phyloP scores from a whole-genome alignment of 2,329 filamentous ascomycete genomes.

The Epichloe amarillans region DNA sequence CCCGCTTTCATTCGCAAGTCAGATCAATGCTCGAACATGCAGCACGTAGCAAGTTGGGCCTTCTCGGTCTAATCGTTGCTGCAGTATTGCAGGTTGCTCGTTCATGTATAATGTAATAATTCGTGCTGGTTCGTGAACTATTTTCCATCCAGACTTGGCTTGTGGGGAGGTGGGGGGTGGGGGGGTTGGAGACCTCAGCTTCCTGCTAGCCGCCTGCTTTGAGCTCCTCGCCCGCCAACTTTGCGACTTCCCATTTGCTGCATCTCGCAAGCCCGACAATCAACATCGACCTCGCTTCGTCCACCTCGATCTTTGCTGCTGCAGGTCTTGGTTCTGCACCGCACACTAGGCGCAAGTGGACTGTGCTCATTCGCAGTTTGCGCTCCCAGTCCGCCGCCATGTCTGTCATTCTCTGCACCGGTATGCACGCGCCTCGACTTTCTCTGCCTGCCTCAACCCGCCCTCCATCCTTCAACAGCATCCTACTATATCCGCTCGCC shows the following conservation, averaged over 20 bases:
- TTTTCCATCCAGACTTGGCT: no score
- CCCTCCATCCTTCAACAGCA: neutral
- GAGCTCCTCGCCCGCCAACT: neutral
- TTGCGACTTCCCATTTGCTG: neutral
- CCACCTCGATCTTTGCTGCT: neutral
- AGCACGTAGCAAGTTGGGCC: no score
- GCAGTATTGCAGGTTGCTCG: no score
- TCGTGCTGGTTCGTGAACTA: no score
- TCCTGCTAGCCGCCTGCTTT: neutral
- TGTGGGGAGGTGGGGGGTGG: no score
- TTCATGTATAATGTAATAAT: no score
- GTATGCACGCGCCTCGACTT: conserved; percentile 22
- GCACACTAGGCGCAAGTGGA: neutral
- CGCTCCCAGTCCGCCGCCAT: conserved; percentile 20
- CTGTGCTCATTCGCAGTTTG: neutral
- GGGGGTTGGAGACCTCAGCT: neutral
- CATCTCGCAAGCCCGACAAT: neutral
- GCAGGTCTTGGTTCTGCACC: neutral
- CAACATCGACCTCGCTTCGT: neutral
- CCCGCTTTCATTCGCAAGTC: no score
- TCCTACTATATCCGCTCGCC: neutral
- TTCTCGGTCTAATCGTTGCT: no score
- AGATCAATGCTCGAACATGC: no score
- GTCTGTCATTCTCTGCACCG: conserved; percentile 51
- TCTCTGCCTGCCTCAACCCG: neutral